Evolutionary conservation across 345 rosid genomes (phyloP).

Genomic region (Pelargonium nanum): DNA sequence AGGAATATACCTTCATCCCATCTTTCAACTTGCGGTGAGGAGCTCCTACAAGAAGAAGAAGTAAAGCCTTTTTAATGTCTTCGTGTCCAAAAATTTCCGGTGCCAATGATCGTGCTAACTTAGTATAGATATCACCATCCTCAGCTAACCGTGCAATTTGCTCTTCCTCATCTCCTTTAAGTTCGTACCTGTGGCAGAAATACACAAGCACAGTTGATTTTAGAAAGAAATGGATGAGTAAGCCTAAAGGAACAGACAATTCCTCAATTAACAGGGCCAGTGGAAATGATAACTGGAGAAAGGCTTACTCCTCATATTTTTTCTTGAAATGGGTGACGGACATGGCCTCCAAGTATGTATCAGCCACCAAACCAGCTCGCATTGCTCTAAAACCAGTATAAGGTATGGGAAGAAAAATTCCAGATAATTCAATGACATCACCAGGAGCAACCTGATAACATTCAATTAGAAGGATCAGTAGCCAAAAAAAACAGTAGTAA

Average conservation of each 20-base stretch:
- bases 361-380: conserved; percentile 98
- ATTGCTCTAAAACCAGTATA: conserved; percentile 89
- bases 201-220: not conserved
- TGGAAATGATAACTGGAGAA: conserved; percentile 5
- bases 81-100: conserved; percentile 99
- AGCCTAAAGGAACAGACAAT: not conserved
- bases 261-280: not conserved
- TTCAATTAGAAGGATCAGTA: no score
- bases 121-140: conserved; percentile 95
- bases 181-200: conserved; percentile 58
- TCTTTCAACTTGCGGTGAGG: conserved; percentile 88
- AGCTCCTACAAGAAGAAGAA: conserved; percentile 92
- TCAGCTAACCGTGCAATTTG: conserved; percentile 79
- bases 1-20: conserved; percentile 47
- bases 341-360: conserved; percentile 88
- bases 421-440: conserved; percentile 91
- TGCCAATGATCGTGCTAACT: conserved; percentile 79
- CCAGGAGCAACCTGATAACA: conserved; percentile 77
- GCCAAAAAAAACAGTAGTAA: no score
- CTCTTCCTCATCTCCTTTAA: conserved; percentile 76
- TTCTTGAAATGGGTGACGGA: conserved; percentile 87
- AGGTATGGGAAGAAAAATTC: conserved; percentile 95
- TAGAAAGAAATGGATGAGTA: conserved; percentile 2
- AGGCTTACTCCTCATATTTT: conserved; percentile 89
- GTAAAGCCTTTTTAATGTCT: conserved; percentile 88